These are phyloP conservation scores for Pichia scutulata DNA, from an alignment of 805 yeast genomes.

Conservation along the genomic window DNA sequence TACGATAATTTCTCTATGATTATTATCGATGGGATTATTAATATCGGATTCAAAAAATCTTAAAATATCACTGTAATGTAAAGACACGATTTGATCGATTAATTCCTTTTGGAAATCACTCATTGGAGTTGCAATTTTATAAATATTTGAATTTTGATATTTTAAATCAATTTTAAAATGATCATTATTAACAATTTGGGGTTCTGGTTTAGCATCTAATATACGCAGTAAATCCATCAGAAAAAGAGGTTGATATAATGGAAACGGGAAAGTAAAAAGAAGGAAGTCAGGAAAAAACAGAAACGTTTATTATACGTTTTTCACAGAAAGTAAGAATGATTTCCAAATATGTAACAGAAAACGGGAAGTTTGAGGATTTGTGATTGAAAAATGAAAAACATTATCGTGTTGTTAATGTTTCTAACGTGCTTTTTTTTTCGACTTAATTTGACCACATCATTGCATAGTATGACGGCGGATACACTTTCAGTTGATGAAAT, in stretches of 20 bases:
- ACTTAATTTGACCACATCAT: too few species aligned
- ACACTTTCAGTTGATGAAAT: constrained; percentile 52
- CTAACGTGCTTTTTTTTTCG: too few species aligned
- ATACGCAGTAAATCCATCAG: constrained; percentile 71
- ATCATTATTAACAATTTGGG: constrained; percentile 60
- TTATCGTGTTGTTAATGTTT: too few species aligned
- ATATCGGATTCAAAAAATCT: constrained; percentile 67
- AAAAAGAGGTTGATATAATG: neutral
- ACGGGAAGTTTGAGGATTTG: too few species aligned
- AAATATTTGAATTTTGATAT: constrained; percentile 48
- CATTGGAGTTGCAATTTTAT: constrained; percentile 75
- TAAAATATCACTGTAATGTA: constrained; percentile 85
- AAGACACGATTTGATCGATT: constrained; percentile 83
- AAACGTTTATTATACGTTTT: too few species aligned
- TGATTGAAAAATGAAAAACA: too few species aligned
- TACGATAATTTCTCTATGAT: constrained; percentile 42
- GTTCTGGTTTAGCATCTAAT: constrained; percentile 79
- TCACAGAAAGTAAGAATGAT: neutral
- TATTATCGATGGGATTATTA: constrained; percentile 1
- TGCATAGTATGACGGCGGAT: constrained; percentile 2
- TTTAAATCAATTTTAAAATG: constrained; percentile 30
- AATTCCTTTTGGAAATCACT: constrained; percentile 80
- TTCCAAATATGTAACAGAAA: too few species aligned
- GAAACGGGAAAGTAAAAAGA: too few species aligned
- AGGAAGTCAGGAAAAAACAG: too few species aligned